Evolutionary conservation across 2,329 filamentous ascomycete genomes (phyloP), one percentile per base, ranked within the genome.

Genomic region (Talaromyces sp.): DNA sequence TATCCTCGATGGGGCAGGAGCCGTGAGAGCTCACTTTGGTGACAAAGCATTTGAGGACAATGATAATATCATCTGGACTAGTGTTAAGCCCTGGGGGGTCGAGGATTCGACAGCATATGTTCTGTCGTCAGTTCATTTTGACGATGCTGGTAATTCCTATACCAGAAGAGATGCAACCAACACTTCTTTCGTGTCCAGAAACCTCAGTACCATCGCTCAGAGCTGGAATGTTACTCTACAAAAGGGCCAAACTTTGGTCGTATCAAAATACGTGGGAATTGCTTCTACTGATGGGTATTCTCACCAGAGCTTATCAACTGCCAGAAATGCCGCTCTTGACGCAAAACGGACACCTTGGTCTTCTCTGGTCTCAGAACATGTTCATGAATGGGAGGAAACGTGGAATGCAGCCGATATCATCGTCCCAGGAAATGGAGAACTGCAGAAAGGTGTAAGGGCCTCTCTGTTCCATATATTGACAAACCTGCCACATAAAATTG

Each of bases 241-340:
- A n/a, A 14, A 55, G 10, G 17, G 54, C 2, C 66, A 80, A 63
- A 77, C 79, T 1, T 76, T 81, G 3, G 80, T 77, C 1, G 70
- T 88, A 35, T 80, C 77, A 38, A 89, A 89, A 67, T 88, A 81
- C 64, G 77, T 89, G 17, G 86, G 86, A 19, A 80, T 80, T 58
- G 86, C 86, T 6, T 87, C 86, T 1, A 81, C 78, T 1, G 86
- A 89, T 70, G 86, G 84, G 1, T 88, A 87, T 65, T 53, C 31
- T 32, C 7, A 41, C 4, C 21, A n/a, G 35, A n/a, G 50, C 19
- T 54, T 51, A 24, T 17, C 24, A 9, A 62, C 52, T 11, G 56
- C 60, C 11, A 64, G 71, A 0, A 74, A 84, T 62, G 80, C 85
- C 1, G 41, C 56, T n/a, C 29, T 59, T 5, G 49, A 32, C 26